phyloP scores from a whole-genome alignment of 148 eudicot species.

The Polygonum maritimum region DNA sequence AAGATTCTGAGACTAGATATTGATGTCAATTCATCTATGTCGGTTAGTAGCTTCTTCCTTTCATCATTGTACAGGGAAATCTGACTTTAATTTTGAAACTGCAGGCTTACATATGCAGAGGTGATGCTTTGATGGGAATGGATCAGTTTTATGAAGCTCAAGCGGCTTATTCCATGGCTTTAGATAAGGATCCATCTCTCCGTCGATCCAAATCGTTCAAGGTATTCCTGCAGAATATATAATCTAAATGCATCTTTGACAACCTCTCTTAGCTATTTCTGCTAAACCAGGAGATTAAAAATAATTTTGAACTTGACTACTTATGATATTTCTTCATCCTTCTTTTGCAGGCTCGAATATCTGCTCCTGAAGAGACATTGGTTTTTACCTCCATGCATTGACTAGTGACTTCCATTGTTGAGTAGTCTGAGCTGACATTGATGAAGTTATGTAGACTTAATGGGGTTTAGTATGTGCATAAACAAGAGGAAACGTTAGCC shows the following conservation, averaged over 20 bases:
- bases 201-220: slow-evolving; percentile 71
- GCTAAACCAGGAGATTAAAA: neutral
- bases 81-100: neutral
- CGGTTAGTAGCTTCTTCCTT: neutral
- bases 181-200: slow-evolving; percentile 58
- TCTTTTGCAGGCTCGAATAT: slow-evolving; percentile 3
- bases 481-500: neutral
- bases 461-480: neutral
- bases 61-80: neutral
- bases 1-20: neutral
- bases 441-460: neutral
- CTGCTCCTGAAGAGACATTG: slow-evolving; percentile 5
- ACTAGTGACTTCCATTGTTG: too few relatives aligned
- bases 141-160: slow-evolving; percentile 51
- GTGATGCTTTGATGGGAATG: slow-evolving; percentile 70
- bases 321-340: neutral
- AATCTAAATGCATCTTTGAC: neutral
- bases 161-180: slow-evolving; percentile 53
- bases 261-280: neutral
- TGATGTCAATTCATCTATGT: neutral
- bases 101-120: slow-evolving; percentile 84
- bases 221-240: slow-evolving; percentile 9
- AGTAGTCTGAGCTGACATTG: neutral
- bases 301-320: neutral
- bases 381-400: neutral